Evolutionary conservation across 768 basidiomycete species (phyloP), one percentile per base, ranked within the genome.

Genomic region (Amanita phalloides): DNA sequence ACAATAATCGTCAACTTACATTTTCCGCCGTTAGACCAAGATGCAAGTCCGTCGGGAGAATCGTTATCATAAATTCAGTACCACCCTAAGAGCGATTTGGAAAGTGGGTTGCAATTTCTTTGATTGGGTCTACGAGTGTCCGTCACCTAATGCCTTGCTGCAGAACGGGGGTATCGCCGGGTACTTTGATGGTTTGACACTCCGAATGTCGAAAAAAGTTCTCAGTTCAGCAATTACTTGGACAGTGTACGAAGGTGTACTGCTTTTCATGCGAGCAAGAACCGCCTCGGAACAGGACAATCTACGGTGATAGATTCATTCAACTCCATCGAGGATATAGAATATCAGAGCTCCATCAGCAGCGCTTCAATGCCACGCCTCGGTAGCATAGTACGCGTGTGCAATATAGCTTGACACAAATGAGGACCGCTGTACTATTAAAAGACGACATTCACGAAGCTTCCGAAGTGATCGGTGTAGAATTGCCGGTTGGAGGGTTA

Each of bases 221-320:
- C 66, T 89, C 11, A 89, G 88, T 58, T 90, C 90, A n/a, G 84
- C 83, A 0, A 88, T 96, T 54, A 90, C 83, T 2, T 96, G 93
- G 93, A 86, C 81, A 2, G 86, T 92, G 0, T 96, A 93, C 56
- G 93, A 95, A 64, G 83, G 82, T 38, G 64, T 83, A 21, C 67
- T 90, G 26, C 76, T 87, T 60, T 71, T 83, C 53, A 72, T 81
- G 60, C 74, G 70, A 62, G 68, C 54, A n/a, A 39, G 48, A 26
- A 17, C 46, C 3, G 33, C 7, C 11, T 26, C 33, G 50, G n/a
- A 26, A 30, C 20, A 41, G 38, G 26, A 45, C 33, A 28, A 54
- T 11, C 23, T 30, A 17, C 30, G 35, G 14, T 38, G 38, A 41
- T 49, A 32, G 21, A 33, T 30, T n/a, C 20, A 21, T 13, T 33